Percentiles rank a stretch among this genome's conserved stretches.
Evolutionary conservation across 2,329 filamentous ascomycete genomes (phyloP).

Genomic region (Fusarium siculi): DNA sequence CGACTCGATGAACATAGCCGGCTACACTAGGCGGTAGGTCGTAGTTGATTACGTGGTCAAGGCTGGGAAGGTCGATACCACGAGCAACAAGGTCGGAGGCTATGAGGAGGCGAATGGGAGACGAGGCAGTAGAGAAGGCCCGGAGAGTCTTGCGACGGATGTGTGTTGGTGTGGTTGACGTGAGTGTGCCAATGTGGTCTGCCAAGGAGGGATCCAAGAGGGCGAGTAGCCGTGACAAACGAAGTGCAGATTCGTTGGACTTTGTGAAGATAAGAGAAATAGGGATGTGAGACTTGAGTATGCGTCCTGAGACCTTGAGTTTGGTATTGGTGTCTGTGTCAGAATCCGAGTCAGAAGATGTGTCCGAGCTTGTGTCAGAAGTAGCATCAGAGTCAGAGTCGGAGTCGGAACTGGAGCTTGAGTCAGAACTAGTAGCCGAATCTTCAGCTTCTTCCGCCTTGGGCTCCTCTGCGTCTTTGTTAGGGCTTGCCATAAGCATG

Average conservation of each 20-base stretch:
- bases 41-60: slow-evolving; percentile 93
- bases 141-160: slow-evolving; percentile 74
- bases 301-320: slow-evolving; percentile 17
- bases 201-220: slow-evolving; percentile 71
- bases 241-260: slow-evolving; percentile 87
- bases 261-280: slow-evolving; percentile 86
- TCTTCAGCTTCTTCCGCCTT: slow-evolving; percentile 50
- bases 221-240: slow-evolving; percentile 81
- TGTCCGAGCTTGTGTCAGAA: slow-evolving; percentile 39
- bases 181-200: slow-evolving; percentile 73
- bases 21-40: slow-evolving; percentile 85
- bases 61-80: slow-evolving; percentile 82
- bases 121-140: slow-evolving; percentile 74
- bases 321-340: slow-evolving; percentile 45
- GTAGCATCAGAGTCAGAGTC: slow-evolving; percentile 47
- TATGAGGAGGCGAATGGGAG: slow-evolving; percentile 78
- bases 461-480: slow-evolving; percentile 7
- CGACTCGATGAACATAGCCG: slow-evolving; percentile 91
- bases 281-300: slow-evolving; percentile 47
- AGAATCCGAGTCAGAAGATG: slow-evolving; percentile 45
- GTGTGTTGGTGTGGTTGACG: slow-evolving; percentile 80
- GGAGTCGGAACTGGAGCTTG: slow-evolving; percentile 45
- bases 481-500: slow-evolving; percentile 48
- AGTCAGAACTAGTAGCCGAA: slow-evolving; percentile 45
- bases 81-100: slow-evolving; percentile 94